These are phyloP conservation scores for Meira miltonrushii DNA, from an alignment of 1,284 basidiomycete species.

Conservation along the genomic window DNA sequence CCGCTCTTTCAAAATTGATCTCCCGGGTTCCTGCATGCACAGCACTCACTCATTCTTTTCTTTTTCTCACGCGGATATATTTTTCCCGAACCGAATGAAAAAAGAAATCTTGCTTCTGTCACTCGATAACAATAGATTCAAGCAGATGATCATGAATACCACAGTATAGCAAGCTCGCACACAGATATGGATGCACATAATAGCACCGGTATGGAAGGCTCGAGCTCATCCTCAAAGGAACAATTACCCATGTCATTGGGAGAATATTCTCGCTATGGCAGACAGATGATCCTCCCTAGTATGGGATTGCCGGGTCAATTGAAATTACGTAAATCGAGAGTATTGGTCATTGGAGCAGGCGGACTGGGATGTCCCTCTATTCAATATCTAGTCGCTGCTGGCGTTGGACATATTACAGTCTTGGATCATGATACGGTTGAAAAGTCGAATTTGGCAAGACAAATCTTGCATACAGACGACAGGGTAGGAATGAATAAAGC, in stretches of 20 bases:
- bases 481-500: slow-evolving; percentile 79
- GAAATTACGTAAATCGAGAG: slow-evolving; percentile 67
- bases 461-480: slow-evolving; percentile 78
- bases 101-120: too few species aligned
- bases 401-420: slow-evolving; percentile 78
- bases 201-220: not conserved
- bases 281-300: slow-evolving; percentile 91
- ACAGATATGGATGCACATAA: too few species aligned
- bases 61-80: too few species aligned
- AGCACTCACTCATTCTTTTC: too few species aligned
- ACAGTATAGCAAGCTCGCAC: too few species aligned
- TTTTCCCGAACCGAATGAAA: too few species aligned
- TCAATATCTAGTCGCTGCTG: slow-evolving; percentile 85
- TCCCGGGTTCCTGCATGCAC: too few species aligned
- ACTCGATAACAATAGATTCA: too few species aligned
- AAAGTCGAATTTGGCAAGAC: slow-evolving; percentile 85
- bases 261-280: slow-evolving; percentile 86
- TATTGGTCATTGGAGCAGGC: slow-evolving; percentile 87
- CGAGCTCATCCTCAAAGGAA: not conserved
- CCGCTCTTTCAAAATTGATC: too few species aligned
- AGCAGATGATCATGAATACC: too few species aligned
- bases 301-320: slow-evolving; percentile 76
- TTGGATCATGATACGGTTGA: slow-evolving; percentile 89
- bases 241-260: slow-evolving; percentile 51
- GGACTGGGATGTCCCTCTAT: slow-evolving; percentile 92